phyloP scores from a whole-genome alignment of 352 stramenopile genomes.

The Globisporangium megalacanthum region DNA sequence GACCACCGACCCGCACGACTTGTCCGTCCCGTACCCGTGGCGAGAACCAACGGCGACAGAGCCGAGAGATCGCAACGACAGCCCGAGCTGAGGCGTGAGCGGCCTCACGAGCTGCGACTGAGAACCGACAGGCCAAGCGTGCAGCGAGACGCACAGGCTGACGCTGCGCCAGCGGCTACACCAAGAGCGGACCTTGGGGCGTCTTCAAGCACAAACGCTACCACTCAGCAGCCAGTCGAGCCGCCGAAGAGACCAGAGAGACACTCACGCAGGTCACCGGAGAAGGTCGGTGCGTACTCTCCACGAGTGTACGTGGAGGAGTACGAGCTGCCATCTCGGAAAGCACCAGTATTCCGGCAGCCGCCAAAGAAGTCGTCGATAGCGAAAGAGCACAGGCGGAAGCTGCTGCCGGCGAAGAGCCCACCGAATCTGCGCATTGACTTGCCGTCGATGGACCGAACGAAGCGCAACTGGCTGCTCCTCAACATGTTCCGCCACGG shows the following conservation, averaged over 20 bases:
- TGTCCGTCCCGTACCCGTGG: neutral
- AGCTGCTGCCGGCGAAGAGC: conserved; percentile 44
- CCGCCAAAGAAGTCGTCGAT: conserved; percentile 21
- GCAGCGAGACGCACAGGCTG: neutral
- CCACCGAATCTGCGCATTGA: conserved; percentile 47
- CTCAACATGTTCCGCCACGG: conserved; percentile 79
- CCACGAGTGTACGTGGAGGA: conserved; percentile 18
- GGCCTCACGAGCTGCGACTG: conserved; percentile 9
- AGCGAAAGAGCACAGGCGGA: conserved; percentile 18
- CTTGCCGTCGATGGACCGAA: conserved; percentile 44
- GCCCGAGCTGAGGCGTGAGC: conserved; percentile 4
- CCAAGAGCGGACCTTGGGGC: neutral
- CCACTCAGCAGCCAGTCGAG: no score
- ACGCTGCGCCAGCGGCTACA: neutral
- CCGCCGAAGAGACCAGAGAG: neutral
- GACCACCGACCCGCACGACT: neutral
- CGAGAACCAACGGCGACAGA: neutral
- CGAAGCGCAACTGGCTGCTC: conserved; percentile 72
- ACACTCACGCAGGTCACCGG: conserved; percentile 1
- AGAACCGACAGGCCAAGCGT: neutral
- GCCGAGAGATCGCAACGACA: neutral
- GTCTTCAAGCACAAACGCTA: neutral
- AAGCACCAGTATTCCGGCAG: conserved; percentile 34
- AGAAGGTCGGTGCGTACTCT: conserved; percentile 3
- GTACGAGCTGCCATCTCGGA: conserved; percentile 27